Base-by-base conservation (phyloP, 108 stramenopile genomes). In the Skeletonema marinoi region DNA sequence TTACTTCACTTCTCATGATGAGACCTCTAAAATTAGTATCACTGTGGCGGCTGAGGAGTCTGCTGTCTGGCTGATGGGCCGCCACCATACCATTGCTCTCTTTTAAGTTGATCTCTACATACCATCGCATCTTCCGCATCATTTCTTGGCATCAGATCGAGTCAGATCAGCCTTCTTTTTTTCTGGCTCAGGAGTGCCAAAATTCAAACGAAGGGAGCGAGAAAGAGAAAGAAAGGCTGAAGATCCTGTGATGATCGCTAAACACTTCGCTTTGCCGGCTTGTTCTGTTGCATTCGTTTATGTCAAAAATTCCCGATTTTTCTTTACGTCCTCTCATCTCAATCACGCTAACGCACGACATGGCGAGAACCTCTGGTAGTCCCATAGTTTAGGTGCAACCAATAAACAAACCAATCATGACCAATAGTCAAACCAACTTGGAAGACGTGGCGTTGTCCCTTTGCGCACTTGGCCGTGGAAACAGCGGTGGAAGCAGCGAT, bases 361-460 rank as follows among this genome's bases (percentile, higher is more conserved):
- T 35, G 6, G 6, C 33, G 33, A 6, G 6, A 6, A 35, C 4
- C 33, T 35, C 6, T 35, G 33, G 39, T 41, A 41, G 39, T 41
- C 39, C 39, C 39, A 41, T 31, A 6, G 32, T 32, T 12, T 0
- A 9, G 6, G 10, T 11, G 41, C 11, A 29, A 3, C 16, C 19
- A 42, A 41, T 3, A 30, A 38, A 25, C 9, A 65, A 65, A 25
- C 9, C 16, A 29, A 13, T 2, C 38, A 38, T 58, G 56, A 59
- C 9, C 19, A 56, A 61, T 29, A 58, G 44, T 13, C 41, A 25
- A 67, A 6, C 48, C 41, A 56, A 56, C 25, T 56, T 56, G 54
- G 17, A 63, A 33, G 71, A 72, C 4, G 71, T 58, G 50, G 73
- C 73, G 16, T 16, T 65, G 31, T 74, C 73, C 5, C 19, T 74